A percentile compares a stretch with the other conserved stretches of the same genome.
Conservation (phyloP, 306 rosid genomes). For the Sophora flavescens region DNA sequence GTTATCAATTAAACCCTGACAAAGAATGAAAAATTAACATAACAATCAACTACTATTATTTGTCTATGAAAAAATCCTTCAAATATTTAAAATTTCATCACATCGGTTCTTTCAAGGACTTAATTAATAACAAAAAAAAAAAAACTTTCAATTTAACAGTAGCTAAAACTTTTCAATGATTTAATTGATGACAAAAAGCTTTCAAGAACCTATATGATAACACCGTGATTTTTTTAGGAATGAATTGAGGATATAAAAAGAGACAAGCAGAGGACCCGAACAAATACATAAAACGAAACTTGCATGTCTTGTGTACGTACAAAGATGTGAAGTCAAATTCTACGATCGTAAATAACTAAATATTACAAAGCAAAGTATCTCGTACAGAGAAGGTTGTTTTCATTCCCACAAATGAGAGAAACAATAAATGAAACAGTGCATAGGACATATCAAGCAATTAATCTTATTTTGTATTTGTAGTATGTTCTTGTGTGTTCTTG, state of each 20-base stretch:
- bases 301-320: constrained; percentile 48
- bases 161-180: no score
- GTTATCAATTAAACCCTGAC: no score
- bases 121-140: no score
- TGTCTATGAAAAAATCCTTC: no score
- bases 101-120: no score
- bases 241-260: neutral
- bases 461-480: neutral
- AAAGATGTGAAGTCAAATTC: constrained; percentile 41
- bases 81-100: no score
- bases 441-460: constrained; percentile 3
- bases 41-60: no score
- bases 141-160: no score
- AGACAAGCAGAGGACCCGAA: constrained; percentile 37
- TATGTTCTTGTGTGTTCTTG: neutral
- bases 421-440: constrained; percentile 35
- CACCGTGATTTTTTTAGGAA: no score
- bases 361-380: constrained; percentile 31
- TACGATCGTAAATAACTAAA: constrained; percentile 21
- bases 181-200: no score
- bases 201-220: no score
- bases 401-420: constrained; percentile 38
- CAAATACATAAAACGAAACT: constrained; percentile 46
- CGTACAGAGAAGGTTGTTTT: constrained; percentile 41
- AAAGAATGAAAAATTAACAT: no score